A percentile compares a stretch with the other conserved stretches of the same genome.
phyloP scores from a whole-genome alignment of 164 flowering plant genomes.

The Magnolia kwangsiensis region DNA sequence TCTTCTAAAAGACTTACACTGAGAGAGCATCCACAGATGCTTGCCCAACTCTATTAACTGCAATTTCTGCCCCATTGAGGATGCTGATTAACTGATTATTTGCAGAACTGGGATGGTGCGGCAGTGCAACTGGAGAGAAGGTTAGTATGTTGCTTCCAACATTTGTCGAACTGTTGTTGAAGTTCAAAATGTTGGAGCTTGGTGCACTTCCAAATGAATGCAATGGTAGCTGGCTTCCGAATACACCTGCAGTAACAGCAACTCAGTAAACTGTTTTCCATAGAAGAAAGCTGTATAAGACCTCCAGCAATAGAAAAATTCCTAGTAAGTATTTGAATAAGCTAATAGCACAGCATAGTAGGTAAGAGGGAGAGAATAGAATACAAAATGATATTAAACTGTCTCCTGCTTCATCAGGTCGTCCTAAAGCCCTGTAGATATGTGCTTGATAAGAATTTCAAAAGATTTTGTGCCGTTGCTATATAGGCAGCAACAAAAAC shows the following conservation, averaged over 20 bases:
- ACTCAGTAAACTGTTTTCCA: neutral
- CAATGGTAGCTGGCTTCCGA: conserved; percentile 23
- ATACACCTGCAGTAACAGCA: conserved; percentile 18
- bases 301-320: neutral
- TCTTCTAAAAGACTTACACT: conserved; percentile 29
- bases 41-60: conserved; percentile 15
- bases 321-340: neutral
- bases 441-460: too few relatives aligned
- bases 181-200: conserved; percentile 18
- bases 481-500: too few relatives aligned
- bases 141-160: conserved; percentile 25
- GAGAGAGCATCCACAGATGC: conserved; percentile 12
- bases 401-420: too few relatives aligned
- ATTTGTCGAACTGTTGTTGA: conserved; percentile 14
- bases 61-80: conserved; percentile 12
- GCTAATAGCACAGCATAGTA: neutral
- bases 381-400: too few relatives aligned
- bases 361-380: too few relatives aligned
- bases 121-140: conserved; percentile 14
- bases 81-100: conserved; percentile 18
- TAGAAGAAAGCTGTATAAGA: neutral
- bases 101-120: conserved; percentile 23
- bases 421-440: too few relatives aligned
- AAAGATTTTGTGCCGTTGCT: too few relatives aligned
- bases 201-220: conserved; percentile 30